phyloP scores from a whole-genome alignment of 768 basidiomycete genomes.

The Rhodotorula graminis region DNA sequence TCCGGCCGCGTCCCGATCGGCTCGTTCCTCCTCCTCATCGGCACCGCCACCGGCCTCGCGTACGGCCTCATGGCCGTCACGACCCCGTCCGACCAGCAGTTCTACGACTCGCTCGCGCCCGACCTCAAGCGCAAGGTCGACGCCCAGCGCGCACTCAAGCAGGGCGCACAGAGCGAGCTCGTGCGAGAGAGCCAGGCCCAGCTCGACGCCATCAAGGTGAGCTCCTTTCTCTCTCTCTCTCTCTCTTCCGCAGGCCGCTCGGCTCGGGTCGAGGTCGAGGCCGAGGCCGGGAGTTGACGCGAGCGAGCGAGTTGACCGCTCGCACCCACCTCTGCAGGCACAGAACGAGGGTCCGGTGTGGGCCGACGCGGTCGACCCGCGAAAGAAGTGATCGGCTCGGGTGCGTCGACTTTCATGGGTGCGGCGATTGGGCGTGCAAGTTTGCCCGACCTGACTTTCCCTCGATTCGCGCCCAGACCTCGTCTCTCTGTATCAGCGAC shows the following conservation, averaged over 20 bases:
- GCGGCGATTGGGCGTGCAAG: too few relatives aligned
- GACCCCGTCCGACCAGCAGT: slow-evolving; percentile 31
- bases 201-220: slow-evolving; percentile 17
- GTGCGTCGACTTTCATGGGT: too few relatives aligned
- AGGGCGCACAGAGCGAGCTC: slow-evolving; percentile 11
- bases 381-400: not conserved
- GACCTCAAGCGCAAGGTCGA: slow-evolving; percentile 35
- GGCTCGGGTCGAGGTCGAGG: too few relatives aligned
- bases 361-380: slow-evolving; percentile 3
- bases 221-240: not conserved
- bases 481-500: too few relatives aligned
- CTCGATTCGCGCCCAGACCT: too few relatives aligned
- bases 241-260: not conserved
- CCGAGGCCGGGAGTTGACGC: too few relatives aligned
- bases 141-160: not conserved
- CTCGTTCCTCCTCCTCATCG: slow-evolving; percentile 21
- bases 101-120: slow-evolving; percentile 29
- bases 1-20: slow-evolving; percentile 35
- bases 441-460: too few relatives aligned
- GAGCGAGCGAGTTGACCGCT: not conserved
- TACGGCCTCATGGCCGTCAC: slow-evolving; percentile 35
- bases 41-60: slow-evolving; percentile 14
- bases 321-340: not conserved
- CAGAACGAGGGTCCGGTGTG: slow-evolving; percentile 12
- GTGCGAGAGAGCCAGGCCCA: not conserved